A percentile compares a stretch with the other conserved stretches of the same genome.
These are phyloP conservation scores for Allantophomopsis cytisporea DNA, from an alignment of 2,329 filamentous ascomycete species.

Conservation along the genomic window DNA sequence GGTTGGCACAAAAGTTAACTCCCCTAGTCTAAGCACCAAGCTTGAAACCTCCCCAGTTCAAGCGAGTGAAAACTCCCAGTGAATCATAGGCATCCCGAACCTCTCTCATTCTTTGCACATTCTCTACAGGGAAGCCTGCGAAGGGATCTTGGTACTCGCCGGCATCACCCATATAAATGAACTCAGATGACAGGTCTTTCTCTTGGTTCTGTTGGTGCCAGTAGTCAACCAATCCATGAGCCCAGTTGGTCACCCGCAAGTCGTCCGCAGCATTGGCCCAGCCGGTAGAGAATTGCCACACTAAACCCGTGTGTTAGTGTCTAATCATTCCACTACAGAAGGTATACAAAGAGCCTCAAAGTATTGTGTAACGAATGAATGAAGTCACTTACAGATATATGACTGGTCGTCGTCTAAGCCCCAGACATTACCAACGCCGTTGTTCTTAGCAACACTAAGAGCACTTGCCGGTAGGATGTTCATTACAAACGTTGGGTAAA, in stretches of 20 bases:
- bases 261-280: conserved; percentile 23
- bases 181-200: conserved; percentile 12
- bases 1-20: no score
- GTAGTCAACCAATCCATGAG: conserved; percentile 14
- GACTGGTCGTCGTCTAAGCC: conserved; percentile 18
- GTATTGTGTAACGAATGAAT: no score
- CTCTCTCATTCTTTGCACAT: conserved; percentile 17
- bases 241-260: conserved; percentile 20
- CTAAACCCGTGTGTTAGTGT: conserved; percentile 14
- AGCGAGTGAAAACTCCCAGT: no score
- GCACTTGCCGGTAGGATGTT: conserved; percentile 17
- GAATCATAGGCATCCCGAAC: conserved; percentile 19
- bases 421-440: conserved; percentile 24
- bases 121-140: conserved; percentile 15
- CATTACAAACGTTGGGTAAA: conserved; percentile 23
- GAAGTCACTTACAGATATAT: conserved; percentile 15
- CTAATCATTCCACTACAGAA: background rate
- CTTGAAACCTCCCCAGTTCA: no score
- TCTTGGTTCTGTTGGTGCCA: conserved; percentile 18
- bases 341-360: no score
- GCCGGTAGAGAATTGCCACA: conserved; percentile 23
- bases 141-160: conserved; percentile 23
- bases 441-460: conserved; percentile 17
- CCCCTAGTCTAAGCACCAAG: no score
- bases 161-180: conserved; percentile 23